phyloP scores from a whole-genome alignment of 306 rosid species.

The Gleditsia sinensis region DNA sequence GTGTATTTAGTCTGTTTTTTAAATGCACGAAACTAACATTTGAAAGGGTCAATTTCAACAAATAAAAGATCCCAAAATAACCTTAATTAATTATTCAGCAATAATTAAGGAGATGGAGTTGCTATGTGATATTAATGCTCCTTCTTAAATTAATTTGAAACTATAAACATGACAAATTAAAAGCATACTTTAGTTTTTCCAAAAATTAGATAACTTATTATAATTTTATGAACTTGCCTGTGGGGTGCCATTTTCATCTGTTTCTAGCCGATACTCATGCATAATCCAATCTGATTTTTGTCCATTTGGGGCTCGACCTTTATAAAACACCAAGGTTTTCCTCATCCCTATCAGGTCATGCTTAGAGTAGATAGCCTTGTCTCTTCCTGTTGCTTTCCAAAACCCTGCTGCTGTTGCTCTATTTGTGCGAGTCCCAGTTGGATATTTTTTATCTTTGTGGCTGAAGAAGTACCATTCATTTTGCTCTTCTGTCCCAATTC shows the following conservation, averaged over 20 bases:
- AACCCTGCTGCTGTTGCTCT: conserved; percentile 94
- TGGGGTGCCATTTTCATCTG: conserved; percentile 80
- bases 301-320: conserved; percentile 97
- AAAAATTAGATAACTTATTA: no score
- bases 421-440: conserved; percentile 95
- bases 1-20: no score
- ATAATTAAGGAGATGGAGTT: no score
- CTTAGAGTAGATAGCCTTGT: conserved; percentile 85
- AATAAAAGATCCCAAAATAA: no score
- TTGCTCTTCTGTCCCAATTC: conserved; percentile 86
- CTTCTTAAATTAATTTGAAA: no score
- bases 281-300: conserved; percentile 98
- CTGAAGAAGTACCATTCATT: conserved; percentile 92
- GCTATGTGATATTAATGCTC: no score
- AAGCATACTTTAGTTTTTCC: neutral
- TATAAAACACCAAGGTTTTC: conserved; percentile 83
- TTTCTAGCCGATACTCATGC: conserved; percentile 94
- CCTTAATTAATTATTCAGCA: no score
- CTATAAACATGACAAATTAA: no score
- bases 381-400: conserved; percentile 99
- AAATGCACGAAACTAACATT: no score
- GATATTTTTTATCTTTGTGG: conserved; percentile 94
- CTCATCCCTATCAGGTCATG: conserved; percentile 90
- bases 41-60: no score
- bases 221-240: conserved; percentile 64